phyloP scores from a whole-genome alignment of 164 flowering plant species.

The Hamamelis virginiana region DNA sequence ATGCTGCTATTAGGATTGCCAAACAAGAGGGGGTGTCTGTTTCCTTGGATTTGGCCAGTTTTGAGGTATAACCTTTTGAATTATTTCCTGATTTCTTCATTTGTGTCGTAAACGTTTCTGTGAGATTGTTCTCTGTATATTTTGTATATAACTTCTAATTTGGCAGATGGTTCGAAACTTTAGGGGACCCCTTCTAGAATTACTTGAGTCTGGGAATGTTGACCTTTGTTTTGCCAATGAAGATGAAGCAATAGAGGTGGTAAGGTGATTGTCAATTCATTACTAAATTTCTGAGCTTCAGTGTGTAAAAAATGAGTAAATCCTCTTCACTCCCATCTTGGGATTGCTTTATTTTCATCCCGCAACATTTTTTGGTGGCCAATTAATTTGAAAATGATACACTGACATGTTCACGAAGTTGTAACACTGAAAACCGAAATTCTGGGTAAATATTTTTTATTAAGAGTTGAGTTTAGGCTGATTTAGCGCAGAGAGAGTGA shows the following conservation, averaged over 20 bases:
- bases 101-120: neutral
- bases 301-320: no score
- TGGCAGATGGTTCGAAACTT: conserved; percentile 84
- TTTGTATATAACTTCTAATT: neutral
- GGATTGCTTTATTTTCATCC: neutral
- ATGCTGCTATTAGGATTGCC: conserved; percentile 69
- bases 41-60: conserved; percentile 91
- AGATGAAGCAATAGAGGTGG: conserved; percentile 88
- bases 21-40: conserved; percentile 71
- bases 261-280: conserved; percentile 46
- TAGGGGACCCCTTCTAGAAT: conserved; percentile 56
- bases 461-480: no score
- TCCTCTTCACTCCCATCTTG: neutral
- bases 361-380: neutral
- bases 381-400: neutral
- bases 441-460: no score
- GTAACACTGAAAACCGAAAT: neutral
- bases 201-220: conserved; percentile 74
- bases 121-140: neutral
- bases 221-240: conserved; percentile 98
- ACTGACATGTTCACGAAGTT: no score
- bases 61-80: conserved; percentile 59
- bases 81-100: neutral
- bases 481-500: no score
- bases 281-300: neutral